These are phyloP conservation scores for Berberis vulgaris DNA, from an alignment of 164 flowering plant genomes.

Conservation along the genomic window DNA sequence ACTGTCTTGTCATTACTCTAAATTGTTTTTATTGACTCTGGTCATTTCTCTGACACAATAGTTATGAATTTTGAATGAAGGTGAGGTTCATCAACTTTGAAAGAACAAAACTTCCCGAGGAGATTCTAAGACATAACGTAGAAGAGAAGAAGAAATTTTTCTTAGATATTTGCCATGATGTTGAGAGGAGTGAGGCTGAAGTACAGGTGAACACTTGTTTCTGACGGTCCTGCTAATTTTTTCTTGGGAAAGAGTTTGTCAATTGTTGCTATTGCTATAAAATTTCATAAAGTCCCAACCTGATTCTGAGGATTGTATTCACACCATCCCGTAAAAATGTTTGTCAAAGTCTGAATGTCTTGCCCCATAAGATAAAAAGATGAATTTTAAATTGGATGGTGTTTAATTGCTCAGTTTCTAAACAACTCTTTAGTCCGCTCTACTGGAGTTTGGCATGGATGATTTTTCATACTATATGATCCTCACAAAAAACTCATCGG, in stretches of 20 bases:
- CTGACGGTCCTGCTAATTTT: not conserved
- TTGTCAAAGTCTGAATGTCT: too few relatives aligned
- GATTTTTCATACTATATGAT: too few relatives aligned
- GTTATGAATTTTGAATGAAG: conserved; percentile 26
- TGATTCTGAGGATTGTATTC: too few relatives aligned
- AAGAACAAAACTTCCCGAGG: conserved; percentile 86
- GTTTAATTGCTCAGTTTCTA: too few relatives aligned
- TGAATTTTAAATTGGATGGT: too few relatives aligned
- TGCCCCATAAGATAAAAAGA: too few relatives aligned
- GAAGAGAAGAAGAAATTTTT: conserved; percentile 89
- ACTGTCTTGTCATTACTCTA: not conserved
- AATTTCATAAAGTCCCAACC: too few relatives aligned
- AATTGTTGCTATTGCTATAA: too few relatives aligned
- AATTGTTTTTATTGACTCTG: not conserved
- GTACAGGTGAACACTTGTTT: conserved; percentile 54
- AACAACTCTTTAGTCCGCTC: too few relatives aligned
- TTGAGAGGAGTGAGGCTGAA: conserved; percentile 93
- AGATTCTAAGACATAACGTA: conserved; percentile 76
- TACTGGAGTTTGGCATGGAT: too few relatives aligned
- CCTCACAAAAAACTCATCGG: too few relatives aligned
- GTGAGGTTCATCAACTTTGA: conserved; percentile 93
- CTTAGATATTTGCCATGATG: conserved; percentile 60
- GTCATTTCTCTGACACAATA: not conserved
- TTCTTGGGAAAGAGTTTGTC: not conserved
- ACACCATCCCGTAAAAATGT: too few relatives aligned